A percentile compares a stretch with the other conserved stretches of the same genome.
Conservation (phyloP, 2,329 filamentous ascomycete genomes). For the Calonectria pteridis region DNA sequence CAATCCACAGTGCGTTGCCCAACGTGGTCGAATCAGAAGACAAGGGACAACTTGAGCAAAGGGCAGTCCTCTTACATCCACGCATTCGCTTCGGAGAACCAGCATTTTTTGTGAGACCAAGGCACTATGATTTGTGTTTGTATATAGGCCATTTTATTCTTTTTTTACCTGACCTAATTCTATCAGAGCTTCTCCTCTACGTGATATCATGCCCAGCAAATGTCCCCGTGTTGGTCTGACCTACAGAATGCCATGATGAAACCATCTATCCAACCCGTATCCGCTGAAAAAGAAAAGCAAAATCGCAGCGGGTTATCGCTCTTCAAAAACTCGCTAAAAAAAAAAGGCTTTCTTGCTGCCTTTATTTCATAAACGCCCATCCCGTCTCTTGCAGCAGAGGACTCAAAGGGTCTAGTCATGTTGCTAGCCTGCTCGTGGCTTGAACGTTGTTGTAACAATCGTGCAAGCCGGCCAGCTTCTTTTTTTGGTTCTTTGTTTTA, state of each 20-base stretch:
- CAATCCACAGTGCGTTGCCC: too few relatives aligned
- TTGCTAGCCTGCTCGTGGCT: background rate
- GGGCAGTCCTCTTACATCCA: too few relatives aligned
- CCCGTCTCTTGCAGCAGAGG: background rate
- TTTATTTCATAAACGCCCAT: slow-evolving; percentile 23
- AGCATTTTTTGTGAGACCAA: background rate
- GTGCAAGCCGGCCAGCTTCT: background rate
- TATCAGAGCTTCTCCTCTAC: slow-evolving; percentile 12
- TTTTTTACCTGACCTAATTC: background rate
- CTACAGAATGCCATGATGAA: background rate
- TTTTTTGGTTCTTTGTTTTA: background rate
- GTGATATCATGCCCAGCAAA: slow-evolving; percentile 5
- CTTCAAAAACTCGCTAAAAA: background rate
- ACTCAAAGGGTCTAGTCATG: background rate
- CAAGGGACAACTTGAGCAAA: too few relatives aligned
- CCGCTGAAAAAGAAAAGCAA: background rate
- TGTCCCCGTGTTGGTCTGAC: background rate
- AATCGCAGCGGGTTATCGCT: background rate
- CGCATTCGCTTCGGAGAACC: too few relatives aligned
- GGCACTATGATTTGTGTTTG: background rate
- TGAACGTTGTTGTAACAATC: slow-evolving; percentile 1
- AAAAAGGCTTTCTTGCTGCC: background rate
- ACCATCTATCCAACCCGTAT: background rate
- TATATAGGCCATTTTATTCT: background rate
- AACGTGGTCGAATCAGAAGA: too few relatives aligned